Evolutionary conservation across 495 filamentous ascomycete species (phyloP).

Genomic region (Aspergillus homomorphus): DNA sequence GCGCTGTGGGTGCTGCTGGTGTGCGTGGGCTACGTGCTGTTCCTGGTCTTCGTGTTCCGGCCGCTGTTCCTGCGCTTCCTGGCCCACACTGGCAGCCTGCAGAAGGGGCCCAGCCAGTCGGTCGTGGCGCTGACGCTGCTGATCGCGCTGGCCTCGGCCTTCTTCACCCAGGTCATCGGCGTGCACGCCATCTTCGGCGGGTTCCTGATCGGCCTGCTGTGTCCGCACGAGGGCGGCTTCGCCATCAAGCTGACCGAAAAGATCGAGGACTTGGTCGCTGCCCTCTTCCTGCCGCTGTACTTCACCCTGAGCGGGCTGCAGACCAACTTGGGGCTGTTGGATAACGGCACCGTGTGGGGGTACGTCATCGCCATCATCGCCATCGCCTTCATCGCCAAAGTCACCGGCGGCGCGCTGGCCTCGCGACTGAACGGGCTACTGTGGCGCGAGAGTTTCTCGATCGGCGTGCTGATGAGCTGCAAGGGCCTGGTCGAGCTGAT

Average conservation of each 20-base stretch:
- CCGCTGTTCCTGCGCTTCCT: slow-evolving; percentile 77
- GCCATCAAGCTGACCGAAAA: slow-evolving; percentile 94
- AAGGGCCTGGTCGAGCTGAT: slow-evolving; percentile 96
- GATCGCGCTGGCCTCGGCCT: slow-evolving; percentile 76
- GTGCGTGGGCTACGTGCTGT: slow-evolving; percentile 70
- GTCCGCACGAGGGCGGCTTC: slow-evolving; percentile 92
- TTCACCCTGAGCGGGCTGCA: slow-evolving; percentile 90
- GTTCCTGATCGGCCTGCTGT: slow-evolving; percentile 87
- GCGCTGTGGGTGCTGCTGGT: slow-evolving; percentile 84
- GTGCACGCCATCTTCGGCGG: slow-evolving; percentile 88
- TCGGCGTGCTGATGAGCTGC: slow-evolving; percentile 94
- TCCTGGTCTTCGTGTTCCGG: slow-evolving; percentile 71
- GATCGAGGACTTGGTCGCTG: slow-evolving; percentile 85
- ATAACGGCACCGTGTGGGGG: slow-evolving; percentile 82
- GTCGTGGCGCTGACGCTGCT: slow-evolving; percentile 82
- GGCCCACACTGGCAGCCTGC: slow-evolving; percentile 67
- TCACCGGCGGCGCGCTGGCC: slow-evolving; percentile 79
- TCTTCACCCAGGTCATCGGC: slow-evolving; percentile 93
- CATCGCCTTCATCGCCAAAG: slow-evolving; percentile 83
- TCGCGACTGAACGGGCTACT: slow-evolving; percentile 73
- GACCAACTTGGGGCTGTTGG: slow-evolving; percentile 83
- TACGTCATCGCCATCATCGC: slow-evolving; percentile 85
- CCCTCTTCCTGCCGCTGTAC: slow-evolving; percentile 91
- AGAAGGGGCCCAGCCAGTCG: slow-evolving; percentile 87
- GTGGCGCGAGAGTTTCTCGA: slow-evolving; percentile 90